A percentile compares a stretch with the other conserved stretches of the same genome.
phyloP scores from a whole-genome alignment of 2,329 filamentous ascomycete genomes.

The Sclerotinia trifoliorum region DNA sequence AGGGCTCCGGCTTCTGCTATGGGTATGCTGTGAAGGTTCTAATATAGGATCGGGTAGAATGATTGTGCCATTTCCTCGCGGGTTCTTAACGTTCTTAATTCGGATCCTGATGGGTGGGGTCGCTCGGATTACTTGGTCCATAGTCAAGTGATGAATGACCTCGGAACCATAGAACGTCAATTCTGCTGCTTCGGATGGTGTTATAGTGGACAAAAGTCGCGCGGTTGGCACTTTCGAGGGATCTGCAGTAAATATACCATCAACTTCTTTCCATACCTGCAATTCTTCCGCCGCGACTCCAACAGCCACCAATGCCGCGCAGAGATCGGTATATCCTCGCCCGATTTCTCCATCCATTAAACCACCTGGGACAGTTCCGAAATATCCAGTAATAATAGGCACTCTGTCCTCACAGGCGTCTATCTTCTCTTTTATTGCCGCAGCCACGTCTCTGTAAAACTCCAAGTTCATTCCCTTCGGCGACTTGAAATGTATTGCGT shows the following conservation, averaged over 20 bases:
- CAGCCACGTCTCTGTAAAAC: conserved; percentile 68
- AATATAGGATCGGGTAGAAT: conserved; percentile 72
- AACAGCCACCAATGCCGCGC: conserved; percentile 87
- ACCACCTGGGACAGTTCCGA: conserved; percentile 87
- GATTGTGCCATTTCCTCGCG: conserved; percentile 73
- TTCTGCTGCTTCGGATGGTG: conserved; percentile 91
- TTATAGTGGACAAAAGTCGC: conserved; percentile 82
- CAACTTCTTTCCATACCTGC: conserved; percentile 99
- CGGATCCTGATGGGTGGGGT: conserved; percentile 75
- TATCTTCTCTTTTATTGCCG: conserved; percentile 62
- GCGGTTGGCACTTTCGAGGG: conserved; percentile 89
- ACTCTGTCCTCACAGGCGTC: conserved; percentile 64
- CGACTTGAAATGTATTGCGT: conserved; percentile 69
- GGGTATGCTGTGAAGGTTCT: conserved; percentile 53
- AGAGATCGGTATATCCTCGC: conserved; percentile 94
- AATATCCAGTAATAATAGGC: conserved; percentile 87
- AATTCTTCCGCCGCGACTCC: conserved; percentile 83
- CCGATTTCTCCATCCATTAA: conserved; percentile 86
- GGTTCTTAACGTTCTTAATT: conserved; percentile 91
- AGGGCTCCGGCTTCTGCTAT: conserved; percentile 47
- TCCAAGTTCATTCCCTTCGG: conserved; percentile 58
- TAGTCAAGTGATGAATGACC: conserved; percentile 97
- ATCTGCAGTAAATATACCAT: conserved; percentile 85
- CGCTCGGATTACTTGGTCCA: conserved; percentile 93
- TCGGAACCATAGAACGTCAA: conserved; percentile 93